Percentiles rank a stretch among this genome's conserved stretches.
Conservation (phyloP, 495 filamentous ascomycete species). For the Aspergillus biplanus region DNA sequence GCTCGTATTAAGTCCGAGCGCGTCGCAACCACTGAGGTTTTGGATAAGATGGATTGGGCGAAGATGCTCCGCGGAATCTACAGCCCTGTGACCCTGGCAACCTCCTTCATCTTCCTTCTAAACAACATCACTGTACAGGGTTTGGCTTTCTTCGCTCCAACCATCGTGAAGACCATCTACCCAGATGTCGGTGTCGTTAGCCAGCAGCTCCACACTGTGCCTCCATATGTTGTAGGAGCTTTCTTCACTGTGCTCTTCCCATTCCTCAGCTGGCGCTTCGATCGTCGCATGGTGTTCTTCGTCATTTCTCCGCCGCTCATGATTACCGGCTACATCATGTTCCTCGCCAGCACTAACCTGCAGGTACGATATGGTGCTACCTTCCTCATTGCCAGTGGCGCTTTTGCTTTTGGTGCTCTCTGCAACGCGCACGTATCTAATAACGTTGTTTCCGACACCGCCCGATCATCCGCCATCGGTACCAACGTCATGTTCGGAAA, state of each 20-base stretch:
- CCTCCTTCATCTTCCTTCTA: conserved; percentile 54
- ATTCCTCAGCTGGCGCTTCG: conserved; percentile 60
- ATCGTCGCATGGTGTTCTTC: conserved; percentile 54
- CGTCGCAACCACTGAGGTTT: conserved; percentile 64
- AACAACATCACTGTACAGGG: conserved; percentile 61
- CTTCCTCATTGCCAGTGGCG: conserved; percentile 67
- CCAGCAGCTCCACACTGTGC: conserved; percentile 69
- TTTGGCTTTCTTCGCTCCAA: conserved; percentile 72
- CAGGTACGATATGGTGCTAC: conserved; percentile 69
- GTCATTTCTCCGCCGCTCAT: conserved; percentile 53
- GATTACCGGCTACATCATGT: conserved; percentile 74
- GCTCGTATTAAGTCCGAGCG: conserved; percentile 66
- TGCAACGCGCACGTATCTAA: conserved; percentile 68
- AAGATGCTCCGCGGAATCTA: conserved; percentile 55
- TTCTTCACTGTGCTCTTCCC: conserved; percentile 68
- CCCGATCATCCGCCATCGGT: conserved; percentile 66
- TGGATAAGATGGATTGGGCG: conserved; percentile 49
- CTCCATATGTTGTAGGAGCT: conserved; percentile 70
- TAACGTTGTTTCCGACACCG: conserved; percentile 73
- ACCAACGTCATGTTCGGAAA: conserved; percentile 74
- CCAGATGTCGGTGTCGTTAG: conserved; percentile 55
- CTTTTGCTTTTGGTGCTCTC: conserved; percentile 61
- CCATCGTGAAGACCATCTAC: conserved; percentile 69
- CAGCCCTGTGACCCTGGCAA: conserved; percentile 51
- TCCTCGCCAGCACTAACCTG: conserved; percentile 58